Evolutionary conservation across 2,329 filamentous ascomycete genomes (phyloP).

Genomic region (Fusarium sp.): DNA sequence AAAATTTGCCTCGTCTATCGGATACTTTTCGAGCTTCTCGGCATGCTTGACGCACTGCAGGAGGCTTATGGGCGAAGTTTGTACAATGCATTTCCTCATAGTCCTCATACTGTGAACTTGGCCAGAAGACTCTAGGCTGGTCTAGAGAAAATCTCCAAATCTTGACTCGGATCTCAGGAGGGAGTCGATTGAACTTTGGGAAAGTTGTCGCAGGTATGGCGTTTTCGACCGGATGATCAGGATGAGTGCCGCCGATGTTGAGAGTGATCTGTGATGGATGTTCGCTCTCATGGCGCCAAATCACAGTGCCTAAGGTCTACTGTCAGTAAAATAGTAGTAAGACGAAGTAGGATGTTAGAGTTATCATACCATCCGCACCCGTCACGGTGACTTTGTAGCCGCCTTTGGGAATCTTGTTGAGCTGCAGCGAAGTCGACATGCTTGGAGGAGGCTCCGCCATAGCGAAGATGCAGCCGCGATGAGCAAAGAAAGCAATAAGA

Average conservation of each 20-base stretch:
- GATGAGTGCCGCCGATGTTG: background rate
- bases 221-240: accelerated
- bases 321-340: too few species aligned
- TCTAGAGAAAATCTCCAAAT: background rate
- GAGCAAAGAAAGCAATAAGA: background rate
- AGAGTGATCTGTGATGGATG: background rate
- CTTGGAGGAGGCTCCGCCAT: background rate
- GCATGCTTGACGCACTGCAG: background rate
- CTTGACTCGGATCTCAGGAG: background rate
- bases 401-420: background rate
- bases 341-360: too few species aligned
- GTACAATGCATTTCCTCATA: too few species aligned
- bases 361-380: background rate
- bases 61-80: background rate
- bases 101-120: background rate
- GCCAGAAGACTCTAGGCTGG: slow-evolving; percentile 3
- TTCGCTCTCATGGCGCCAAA: too few species aligned
- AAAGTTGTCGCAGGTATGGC: background rate
- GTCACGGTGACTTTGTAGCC: background rate
- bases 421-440: background rate
- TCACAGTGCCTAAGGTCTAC: too few species aligned
- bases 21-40: slow-evolving; percentile 1
- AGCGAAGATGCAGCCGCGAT: background rate
- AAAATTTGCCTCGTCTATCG: background rate
- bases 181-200: background rate